Evolutionary conservation across 73 alveolate species (phyloP), one percentile per base, ranked within the genome.

Genomic region (Diophrys appendiculata): DNA sequence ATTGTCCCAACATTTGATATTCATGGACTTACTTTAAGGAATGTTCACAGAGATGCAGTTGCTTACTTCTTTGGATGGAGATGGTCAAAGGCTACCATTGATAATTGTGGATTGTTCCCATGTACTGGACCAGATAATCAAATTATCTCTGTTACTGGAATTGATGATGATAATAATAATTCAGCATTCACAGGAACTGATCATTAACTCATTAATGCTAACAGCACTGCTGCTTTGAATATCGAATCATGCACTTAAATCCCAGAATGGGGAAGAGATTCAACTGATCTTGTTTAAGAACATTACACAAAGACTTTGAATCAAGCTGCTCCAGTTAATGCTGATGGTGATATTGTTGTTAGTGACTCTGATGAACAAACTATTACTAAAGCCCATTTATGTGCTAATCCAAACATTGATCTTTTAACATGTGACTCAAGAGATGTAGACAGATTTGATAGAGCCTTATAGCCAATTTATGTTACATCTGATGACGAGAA

Each of bases 61-160:
- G 80, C 87, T 69, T 67, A 29, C 33, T 22, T 78, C 22, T 1
- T 22, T n/a, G 35, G 29, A 13, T 71, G 73, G 18, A 35, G n/a
- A 28, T 26, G 26, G 23, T 26, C 18, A 0, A 60, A 77, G 80
- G 79, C 87, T 35, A 52, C 22, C 14, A 28, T 78, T 27, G 32
- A 35, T 0, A 54, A 68, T 25, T 78, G 87, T 29, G 87, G 87
- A 53, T n/a, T 68, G 2, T 78, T 78, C 80, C 73, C 87, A 0
- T 78, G 87, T 54, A 78, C 87, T 2, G 87, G 87, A 24, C 87
- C 80, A 3, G 8, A 28, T 24, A 78, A 78, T 52, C 24, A 18
- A 23, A 33, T 73, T 24, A 23, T 73, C 70, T 43, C n/a, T 28
- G 8, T 52, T 32, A n/a, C 33, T 5, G 29, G 54, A 13, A n/a